A percentile compares a stretch with the other conserved stretches of the same genome.
These are phyloP conservation scores for Nicotiana noctiflora DNA, from an alignment of 257 asterid species.

Conservation along the genomic window DNA sequence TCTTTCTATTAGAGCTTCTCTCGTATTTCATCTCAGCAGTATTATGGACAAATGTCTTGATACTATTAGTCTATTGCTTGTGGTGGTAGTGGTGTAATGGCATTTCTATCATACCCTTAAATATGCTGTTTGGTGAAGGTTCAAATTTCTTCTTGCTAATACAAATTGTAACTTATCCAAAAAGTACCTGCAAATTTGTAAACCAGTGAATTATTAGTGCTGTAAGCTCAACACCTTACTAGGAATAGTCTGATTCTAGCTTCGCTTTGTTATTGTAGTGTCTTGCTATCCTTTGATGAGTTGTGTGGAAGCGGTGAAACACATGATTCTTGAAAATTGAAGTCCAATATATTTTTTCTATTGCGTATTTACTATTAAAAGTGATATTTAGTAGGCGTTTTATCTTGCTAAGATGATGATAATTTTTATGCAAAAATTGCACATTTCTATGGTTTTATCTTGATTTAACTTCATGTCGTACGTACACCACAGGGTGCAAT, in stretches of 20 bases:
- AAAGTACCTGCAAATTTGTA: neutral
- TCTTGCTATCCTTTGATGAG: neutral
- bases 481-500: constrained; percentile 54
- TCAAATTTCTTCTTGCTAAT: neutral
- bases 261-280: neutral
- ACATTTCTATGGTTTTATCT: neutral
- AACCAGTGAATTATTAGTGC: neutral
- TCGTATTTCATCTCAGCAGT: neutral
- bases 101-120: neutral
- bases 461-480: neutral
- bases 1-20: neutral
- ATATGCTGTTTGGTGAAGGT: neutral
- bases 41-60: neutral
- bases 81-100: too few species aligned
- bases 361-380: neutral
- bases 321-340: neutral
- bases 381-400: neutral
- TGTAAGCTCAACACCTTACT: neutral
- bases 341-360: neutral
- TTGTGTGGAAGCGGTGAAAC: neutral
- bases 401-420: neutral
- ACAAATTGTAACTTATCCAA: neutral
- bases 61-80: too few species aligned
- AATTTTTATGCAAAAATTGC: neutral
- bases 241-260: neutral